Conservation (phyloP, 805 yeast species). For the Debaryomyces tyrocola region DNA sequence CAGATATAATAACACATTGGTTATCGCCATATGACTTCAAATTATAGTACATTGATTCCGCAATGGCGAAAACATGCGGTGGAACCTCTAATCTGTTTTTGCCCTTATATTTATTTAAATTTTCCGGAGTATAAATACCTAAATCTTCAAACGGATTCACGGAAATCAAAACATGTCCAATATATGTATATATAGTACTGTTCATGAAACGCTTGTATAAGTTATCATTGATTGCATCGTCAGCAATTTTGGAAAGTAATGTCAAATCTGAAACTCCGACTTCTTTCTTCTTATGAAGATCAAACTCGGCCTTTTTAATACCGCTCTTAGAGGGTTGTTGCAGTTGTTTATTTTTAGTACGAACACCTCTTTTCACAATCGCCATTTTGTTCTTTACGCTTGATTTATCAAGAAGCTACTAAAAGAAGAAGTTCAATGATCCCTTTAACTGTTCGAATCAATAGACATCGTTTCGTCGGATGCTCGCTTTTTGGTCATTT, state of each 20-base stretch:
- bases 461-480: background rate
- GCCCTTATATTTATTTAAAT: conserved; percentile 76
- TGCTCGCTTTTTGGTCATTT: background rate
- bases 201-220: conserved; percentile 85
- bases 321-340: conserved; percentile 58
- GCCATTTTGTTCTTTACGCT: conserved; percentile 53
- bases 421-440: background rate
- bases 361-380: conserved; percentile 71
- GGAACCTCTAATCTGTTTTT: conserved; percentile 95
- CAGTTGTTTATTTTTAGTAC: conserved; percentile 51
- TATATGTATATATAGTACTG: conserved; percentile 87
- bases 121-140: conserved; percentile 88
- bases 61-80: conserved; percentile 97
- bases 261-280: conserved; percentile 98
- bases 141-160: conserved; percentile 96
- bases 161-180: conserved; percentile 91
- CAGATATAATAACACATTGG: conserved; percentile 96
- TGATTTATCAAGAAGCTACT: background rate
- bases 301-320: conserved; percentile 86
- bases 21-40: conserved; percentile 91
- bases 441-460: background rate
- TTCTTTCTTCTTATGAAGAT: conserved; percentile 83
- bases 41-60: conserved; percentile 95
- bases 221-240: conserved; percentile 90
- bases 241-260: conserved; percentile 80